phyloP scores from a whole-genome alignment of 495 filamentous ascomycete genomes.

The Bacidia gigantensis region DNA sequence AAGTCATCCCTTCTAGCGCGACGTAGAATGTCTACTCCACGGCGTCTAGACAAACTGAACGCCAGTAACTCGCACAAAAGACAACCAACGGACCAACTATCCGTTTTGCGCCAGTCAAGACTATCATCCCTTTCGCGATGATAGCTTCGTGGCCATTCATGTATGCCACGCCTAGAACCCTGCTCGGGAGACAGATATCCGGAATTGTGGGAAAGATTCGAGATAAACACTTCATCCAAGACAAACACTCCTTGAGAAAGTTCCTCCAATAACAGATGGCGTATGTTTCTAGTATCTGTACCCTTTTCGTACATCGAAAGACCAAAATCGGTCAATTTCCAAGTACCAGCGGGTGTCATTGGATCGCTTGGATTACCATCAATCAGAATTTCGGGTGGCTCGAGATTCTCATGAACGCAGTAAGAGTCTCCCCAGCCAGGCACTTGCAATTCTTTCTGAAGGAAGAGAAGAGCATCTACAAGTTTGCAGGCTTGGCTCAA shows the following conservation, averaged over 20 bases:
- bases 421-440: slow-evolving; percentile 2
- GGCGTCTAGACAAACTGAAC: background rate
- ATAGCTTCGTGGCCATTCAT: background rate
- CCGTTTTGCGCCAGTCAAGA: slow-evolving; percentile 6
- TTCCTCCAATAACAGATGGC: background rate
- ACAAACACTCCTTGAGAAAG: background rate
- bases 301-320: background rate
- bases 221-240: background rate
- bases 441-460: slow-evolving; percentile 16
- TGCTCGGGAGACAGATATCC: background rate
- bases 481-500: slow-evolving; percentile 13
- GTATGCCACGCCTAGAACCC: background rate
- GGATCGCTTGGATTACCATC: slow-evolving; percentile 3
- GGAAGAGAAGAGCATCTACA: slow-evolving; percentile 18
- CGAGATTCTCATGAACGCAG: slow-evolving; percentile 29
- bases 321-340: slow-evolving; percentile 25
- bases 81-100: slow-evolving; percentile 7
- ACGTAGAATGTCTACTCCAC: too few species aligned
- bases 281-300: background rate
- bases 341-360: slow-evolving; percentile 12
- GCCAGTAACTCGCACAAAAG: slow-evolving; percentile 6
- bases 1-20: too few species aligned
- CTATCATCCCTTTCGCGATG: background rate
- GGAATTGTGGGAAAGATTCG: background rate
- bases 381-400: slow-evolving; percentile 32